A percentile compares a stretch with the other conserved stretches of the same genome.
Conservation (phyloP, 2,329 filamentous ascomycete species). For the Calonectria honghensis region DNA sequence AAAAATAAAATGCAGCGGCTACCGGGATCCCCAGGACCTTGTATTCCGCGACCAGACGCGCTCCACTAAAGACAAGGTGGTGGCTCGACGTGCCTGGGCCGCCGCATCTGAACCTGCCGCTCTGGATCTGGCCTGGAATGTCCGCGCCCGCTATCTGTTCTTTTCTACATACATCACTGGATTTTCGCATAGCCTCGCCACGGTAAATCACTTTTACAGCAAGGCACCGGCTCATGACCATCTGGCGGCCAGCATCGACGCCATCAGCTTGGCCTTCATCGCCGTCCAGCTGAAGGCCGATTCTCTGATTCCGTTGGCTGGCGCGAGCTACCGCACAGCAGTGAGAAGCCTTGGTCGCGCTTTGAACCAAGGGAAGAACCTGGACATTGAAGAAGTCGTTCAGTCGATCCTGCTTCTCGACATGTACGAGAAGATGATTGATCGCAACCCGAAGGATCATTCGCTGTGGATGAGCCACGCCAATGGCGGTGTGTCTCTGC, state of each 20-base stretch:
- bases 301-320: constrained; percentile 36
- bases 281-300: constrained; percentile 34
- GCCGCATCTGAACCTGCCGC: constrained; percentile 8
- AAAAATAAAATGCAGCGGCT: constrained; percentile 51
- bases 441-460: constrained; percentile 31
- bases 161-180: constrained; percentile 10
- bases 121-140: constrained; percentile 20
- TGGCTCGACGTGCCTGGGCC: constrained; percentile 2
- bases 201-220: background rate
- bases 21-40: constrained; percentile 50
- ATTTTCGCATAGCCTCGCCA: constrained; percentile 10
- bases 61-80: constrained; percentile 40
- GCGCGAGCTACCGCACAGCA: constrained; percentile 11
- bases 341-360: constrained; percentile 2
- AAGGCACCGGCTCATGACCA: constrained; percentile 28
- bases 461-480: constrained; percentile 49
- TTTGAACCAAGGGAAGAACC: background rate
- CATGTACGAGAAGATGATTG: constrained; percentile 54
- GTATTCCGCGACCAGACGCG: constrained; percentile 52
- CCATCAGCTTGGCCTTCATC: constrained; percentile 51
- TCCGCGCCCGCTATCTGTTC: constrained; percentile 15
- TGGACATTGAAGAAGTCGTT: constrained; percentile 41
- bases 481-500: constrained; percentile 48
- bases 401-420: constrained; percentile 54
- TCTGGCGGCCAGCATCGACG: constrained; percentile 51